Evolutionary conservation across 1,284 basidiomycete genomes (phyloP).

Genomic region (Athelia sp.): DNA sequence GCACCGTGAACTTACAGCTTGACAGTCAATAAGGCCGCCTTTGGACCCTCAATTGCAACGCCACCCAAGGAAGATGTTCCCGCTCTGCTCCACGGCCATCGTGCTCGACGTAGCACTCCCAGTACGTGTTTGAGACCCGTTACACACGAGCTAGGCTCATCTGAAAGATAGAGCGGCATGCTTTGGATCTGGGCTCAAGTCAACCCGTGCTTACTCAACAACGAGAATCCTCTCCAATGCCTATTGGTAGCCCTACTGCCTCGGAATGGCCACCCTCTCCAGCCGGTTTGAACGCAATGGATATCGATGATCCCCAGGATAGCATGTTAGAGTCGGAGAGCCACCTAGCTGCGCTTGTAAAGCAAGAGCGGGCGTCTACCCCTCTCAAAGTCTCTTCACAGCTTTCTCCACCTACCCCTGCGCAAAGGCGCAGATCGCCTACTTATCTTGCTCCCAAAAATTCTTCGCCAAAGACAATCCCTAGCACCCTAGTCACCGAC

Average conservation of each 20-base stretch:
- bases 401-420: constrained; percentile 28
- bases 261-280: constrained; percentile 4
- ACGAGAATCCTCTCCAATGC: not conserved
- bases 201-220: not conserved
- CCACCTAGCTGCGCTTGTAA: not conserved
- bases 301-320: not conserved
- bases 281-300: not conserved
- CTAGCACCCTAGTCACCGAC: constrained; percentile 3
- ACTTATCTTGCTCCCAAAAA: constrained; percentile 1
- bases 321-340: not conserved
- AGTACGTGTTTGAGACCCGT: not conserved
- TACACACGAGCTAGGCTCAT: not conserved
- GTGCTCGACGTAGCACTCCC: not conserved
- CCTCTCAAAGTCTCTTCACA: constrained; percentile 10
- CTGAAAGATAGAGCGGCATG: not conserved
- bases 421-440: constrained; percentile 21
- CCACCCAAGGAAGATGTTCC: not conserved
- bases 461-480: not conserved
- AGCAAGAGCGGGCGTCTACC: not conserved
- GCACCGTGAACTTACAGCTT: not conserved
- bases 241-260: constrained; percentile 1
- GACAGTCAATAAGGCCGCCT: not conserved
- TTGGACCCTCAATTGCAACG: not conserved
- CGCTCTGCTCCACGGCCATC: not conserved
- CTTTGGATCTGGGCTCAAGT: constrained; percentile 4